These are phyloP conservation scores for Tephrocybe sp. DNA, from an alignment of 768 basidiomycete species.

Conservation along the genomic window DNA sequence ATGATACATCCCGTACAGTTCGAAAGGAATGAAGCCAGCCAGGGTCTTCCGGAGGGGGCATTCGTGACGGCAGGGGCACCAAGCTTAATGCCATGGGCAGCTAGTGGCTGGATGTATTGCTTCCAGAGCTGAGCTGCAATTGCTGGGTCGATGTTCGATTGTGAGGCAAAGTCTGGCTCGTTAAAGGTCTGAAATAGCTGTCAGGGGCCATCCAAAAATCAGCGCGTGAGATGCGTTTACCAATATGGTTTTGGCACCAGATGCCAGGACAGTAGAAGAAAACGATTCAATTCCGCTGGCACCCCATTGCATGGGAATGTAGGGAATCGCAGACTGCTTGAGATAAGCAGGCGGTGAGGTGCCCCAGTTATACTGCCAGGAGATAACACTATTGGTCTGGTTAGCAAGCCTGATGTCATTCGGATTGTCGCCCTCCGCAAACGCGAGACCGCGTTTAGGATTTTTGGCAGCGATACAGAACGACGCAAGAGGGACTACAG, in stretches of 20 bases:
- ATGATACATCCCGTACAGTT: slow-evolving; percentile 36
- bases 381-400: slow-evolving; percentile 27
- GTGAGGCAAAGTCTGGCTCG: slow-evolving; percentile 32
- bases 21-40: slow-evolving; percentile 32
- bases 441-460: slow-evolving; percentile 36
- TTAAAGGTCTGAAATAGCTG: slow-evolving; percentile 30
- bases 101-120: slow-evolving; percentile 36
- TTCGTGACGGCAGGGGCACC: slow-evolving; percentile 37
- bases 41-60: slow-evolving; percentile 27
- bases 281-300: slow-evolving; percentile 27
- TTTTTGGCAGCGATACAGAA: slow-evolving; percentile 29
- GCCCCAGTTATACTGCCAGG: slow-evolving; percentile 47
- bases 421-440: slow-evolving; percentile 24
- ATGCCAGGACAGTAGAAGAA: slow-evolving; percentile 21
- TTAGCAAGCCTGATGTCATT: slow-evolving; percentile 27
- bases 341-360: slow-evolving; percentile 29
- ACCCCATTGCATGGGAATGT: slow-evolving; percentile 43
- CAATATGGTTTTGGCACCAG: slow-evolving; percentile 40
- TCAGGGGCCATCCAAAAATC: slow-evolving; percentile 19
- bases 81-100: slow-evolving; percentile 27
- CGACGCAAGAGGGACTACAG: background rate
- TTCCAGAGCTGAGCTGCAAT: slow-evolving; percentile 33
- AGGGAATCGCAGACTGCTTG: slow-evolving; percentile 27
- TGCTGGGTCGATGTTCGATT: slow-evolving; percentile 31
- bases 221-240: slow-evolving; percentile 26